Conservation (phyloP, 2,329 filamentous ascomycete species). For the Hymenoscyphus fructigenus region DNA sequence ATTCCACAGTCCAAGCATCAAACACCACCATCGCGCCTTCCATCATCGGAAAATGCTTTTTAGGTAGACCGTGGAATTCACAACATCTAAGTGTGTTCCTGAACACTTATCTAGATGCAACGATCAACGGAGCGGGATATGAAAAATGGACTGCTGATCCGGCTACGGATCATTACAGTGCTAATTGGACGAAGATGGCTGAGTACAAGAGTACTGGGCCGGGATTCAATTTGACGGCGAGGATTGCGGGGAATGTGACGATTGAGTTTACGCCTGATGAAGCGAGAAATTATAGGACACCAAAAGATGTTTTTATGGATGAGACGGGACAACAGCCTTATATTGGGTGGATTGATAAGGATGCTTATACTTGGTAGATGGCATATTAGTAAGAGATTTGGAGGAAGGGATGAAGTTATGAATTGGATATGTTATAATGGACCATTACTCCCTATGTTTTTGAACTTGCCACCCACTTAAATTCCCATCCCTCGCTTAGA, state of each 20-base stretch:
- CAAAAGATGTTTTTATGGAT: conserved; percentile 47
- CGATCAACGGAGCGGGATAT: conserved; percentile 49
- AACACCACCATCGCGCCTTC: conserved; percentile 43
- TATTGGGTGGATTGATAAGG: conserved; percentile 48
- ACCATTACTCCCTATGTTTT: too few species aligned
- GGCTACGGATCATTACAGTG: conserved; percentile 24
- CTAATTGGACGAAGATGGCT: conserved; percentile 48
- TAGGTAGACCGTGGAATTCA: conserved; percentile 50
- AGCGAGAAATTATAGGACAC: conserved; percentile 41
- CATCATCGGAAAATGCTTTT: conserved; percentile 45
- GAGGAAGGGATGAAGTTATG: too few species aligned
- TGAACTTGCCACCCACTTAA: too few species aligned
- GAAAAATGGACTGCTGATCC: conserved; percentile 45
- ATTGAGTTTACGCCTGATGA: conserved; percentile 41
- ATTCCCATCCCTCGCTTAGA: too few species aligned
- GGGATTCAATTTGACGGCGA: conserved; percentile 49
- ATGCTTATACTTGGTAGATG: conserved; percentile 13
- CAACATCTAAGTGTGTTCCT: conserved; percentile 50
- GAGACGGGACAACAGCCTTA: conserved; percentile 47
- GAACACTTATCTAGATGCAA: conserved; percentile 49
- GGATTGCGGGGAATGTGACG: conserved; percentile 39
- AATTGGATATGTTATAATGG: too few species aligned
- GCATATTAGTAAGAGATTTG: too few species aligned
- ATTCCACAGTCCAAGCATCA: conserved; percentile 52
- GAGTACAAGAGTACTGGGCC: conserved; percentile 52